phyloP scores from a whole-genome alignment of 1,139 yeast species.

The Tardiomyces blankii region DNA sequence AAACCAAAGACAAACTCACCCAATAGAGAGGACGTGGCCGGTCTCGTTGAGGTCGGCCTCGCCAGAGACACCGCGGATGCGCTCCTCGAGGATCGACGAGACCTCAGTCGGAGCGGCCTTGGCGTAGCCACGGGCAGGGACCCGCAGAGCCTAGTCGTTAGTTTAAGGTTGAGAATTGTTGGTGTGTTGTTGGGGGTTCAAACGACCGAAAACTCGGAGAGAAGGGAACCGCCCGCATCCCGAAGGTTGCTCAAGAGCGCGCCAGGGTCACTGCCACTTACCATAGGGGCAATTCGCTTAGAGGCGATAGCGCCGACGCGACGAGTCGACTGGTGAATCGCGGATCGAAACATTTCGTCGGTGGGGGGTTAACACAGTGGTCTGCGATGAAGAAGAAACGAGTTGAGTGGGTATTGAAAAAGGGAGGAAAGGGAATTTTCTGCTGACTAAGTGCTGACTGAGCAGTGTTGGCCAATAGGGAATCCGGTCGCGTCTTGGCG shows the following conservation, averaged over 20 bases:
- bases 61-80: slow-evolving; percentile 98
- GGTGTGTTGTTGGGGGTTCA: no score
- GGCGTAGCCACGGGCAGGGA: slow-evolving; percentile 55
- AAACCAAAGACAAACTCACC: slow-evolving; percentile 45
- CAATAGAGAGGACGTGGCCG: slow-evolving; percentile 95
- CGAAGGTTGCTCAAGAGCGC: background rate
- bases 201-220: no score
- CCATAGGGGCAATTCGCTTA: slow-evolving; percentile 21
- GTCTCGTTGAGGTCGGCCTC: slow-evolving; percentile 98
- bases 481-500: no score
- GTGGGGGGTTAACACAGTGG: background rate
- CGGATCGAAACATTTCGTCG: slow-evolving; percentile 28
- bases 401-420: no score
- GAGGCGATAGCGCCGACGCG: slow-evolving; percentile 27
- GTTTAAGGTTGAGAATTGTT: no score
- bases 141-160: no score
- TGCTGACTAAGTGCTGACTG: no score
- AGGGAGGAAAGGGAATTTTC: no score
- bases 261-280: background rate
- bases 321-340: slow-evolving; percentile 30
- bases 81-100: slow-evolving; percentile 96
- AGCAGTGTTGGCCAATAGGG: no score
- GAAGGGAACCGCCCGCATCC: no score
- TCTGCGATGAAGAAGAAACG: no score
- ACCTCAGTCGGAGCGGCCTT: slow-evolving; percentile 99